Evolutionary conservation across 148 eudicot genomes (phyloP), one percentile per base, ranked within the genome.

Genomic region (Fallopia convolvulus): DNA sequence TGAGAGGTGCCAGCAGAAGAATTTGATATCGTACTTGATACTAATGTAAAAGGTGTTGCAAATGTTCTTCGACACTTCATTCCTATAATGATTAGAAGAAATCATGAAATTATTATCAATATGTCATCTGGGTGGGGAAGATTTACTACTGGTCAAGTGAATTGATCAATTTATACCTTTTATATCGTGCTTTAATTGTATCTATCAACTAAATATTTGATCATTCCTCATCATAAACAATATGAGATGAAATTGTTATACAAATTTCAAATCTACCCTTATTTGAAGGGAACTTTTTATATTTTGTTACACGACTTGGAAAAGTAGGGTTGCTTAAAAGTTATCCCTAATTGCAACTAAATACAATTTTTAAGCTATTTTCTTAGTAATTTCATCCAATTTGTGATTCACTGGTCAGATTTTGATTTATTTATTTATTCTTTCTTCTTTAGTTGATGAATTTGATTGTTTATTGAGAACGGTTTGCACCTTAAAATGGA

Each of bases 81-180:
- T 80, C 99, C 99, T 77, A 82, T 91, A 61, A 88, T 94, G 99
- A 84, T 85, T 75, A 92, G 87, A 81, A 90, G 80, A 73, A 92
- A 94, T 83, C 92, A 88, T 68, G 99, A 97, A 77, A 87, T 94
- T 56, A 87, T 94, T 58, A 91, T 94, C 79, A 94, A 94, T 81
- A 82, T 88, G 85, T 94, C 99, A 58, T 94, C 99, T 87, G 97
- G 99, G 20, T 94, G 99, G 99, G 99, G 99, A 80, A 85, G 99
- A 73, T 94, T 97, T 63, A 89, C 94, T 77, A 97, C 97, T 76
- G 96, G 97, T 44, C 93, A 92, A 97, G 99, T 94, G 76, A 79
- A 80, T 39, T 72, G 20, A 55, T 42, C 14, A 0, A 40, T 72
- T n/a, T 42, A 23, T 65, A 14, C 70, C 40, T 65, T n/a, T 12